Conservation (phyloP, 176 grass and related monocot genomes). For the Saccharum officinarum region DNA sequence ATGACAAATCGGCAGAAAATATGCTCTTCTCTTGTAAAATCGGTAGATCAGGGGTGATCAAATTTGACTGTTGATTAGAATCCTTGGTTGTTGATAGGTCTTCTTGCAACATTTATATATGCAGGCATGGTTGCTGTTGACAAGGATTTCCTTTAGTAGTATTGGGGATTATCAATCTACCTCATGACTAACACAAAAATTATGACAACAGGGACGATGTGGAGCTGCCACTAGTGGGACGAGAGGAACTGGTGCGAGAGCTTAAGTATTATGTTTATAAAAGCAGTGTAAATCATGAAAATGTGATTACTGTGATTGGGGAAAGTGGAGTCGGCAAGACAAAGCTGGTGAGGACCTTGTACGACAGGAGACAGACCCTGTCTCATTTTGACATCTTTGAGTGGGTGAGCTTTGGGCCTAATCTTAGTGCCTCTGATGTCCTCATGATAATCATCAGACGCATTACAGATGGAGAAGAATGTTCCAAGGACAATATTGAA, state of each 20-base stretch:
- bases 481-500: background rate
- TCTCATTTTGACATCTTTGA: background rate
- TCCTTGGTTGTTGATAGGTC: too few relatives aligned
- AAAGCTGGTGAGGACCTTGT: background rate
- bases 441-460: background rate
- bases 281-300: background rate
- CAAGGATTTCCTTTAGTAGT: background rate
- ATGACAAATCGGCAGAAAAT: too few relatives aligned
- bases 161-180: background rate
- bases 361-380: background rate
- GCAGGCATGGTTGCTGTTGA: background rate
- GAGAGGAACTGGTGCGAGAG: background rate
- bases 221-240: background rate
- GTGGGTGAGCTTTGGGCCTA: background rate
- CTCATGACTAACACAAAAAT: background rate
- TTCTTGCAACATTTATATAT: background rate
- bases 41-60: too few relatives aligned
- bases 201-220: background rate
- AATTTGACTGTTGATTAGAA: too few relatives aligned
- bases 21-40: too few relatives aligned
- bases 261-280: background rate
- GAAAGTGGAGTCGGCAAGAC: background rate
- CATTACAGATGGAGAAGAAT: background rate
- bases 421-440: slow-evolving; percentile 1
- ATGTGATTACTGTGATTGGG: background rate